Conservation (phyloP, 2,329 filamentous ascomycete genomes). For the Aschersonia sp. region DNA sequence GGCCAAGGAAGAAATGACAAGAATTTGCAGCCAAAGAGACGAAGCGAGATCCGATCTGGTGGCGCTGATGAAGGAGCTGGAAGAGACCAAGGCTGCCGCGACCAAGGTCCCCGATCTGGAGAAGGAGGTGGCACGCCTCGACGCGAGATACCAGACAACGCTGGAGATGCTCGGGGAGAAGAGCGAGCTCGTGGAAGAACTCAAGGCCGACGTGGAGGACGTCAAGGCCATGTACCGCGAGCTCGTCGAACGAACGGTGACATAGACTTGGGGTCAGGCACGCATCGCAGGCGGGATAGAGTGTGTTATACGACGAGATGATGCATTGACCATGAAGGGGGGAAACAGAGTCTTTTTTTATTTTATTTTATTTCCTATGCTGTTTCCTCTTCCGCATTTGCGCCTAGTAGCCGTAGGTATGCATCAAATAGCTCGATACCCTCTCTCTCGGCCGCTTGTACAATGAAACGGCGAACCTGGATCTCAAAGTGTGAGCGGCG, state of each 20-base stretch:
- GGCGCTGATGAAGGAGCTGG: constrained; percentile 71
- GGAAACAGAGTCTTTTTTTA: not conserved
- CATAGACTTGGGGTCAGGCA: constrained; percentile 23
- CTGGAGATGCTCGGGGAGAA: constrained; percentile 94
- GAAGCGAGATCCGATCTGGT: constrained; percentile 90
- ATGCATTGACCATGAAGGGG: not conserved
- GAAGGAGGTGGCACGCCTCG: constrained; percentile 50
- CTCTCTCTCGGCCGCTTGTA: constrained; percentile 67
- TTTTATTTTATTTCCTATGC: constrained; percentile 1
- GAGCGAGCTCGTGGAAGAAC: constrained; percentile 85
- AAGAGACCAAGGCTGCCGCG: constrained; percentile 49
- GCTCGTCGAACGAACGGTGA: constrained; percentile 71
- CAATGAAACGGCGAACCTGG: constrained; percentile 61
- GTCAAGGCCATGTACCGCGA: constrained; percentile 95
- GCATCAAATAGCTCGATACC: constrained; percentile 46
- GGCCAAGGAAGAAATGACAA: constrained; percentile 69
- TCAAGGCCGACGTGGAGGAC: constrained; percentile 77
- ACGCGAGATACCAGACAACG: constrained; percentile 73
- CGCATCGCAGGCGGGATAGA: not conserved
- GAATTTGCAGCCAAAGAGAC: constrained; percentile 75
- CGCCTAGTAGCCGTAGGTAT: no score
- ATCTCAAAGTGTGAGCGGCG: constrained; percentile 2
- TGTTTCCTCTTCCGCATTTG: no score
- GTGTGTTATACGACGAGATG: not conserved
- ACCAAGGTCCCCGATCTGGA: constrained; percentile 51